A percentile compares a stretch with the other conserved stretches of the same genome.
phyloP scores from a whole-genome alignment of 306 rosid species.

The Cercis canadensis region DNA sequence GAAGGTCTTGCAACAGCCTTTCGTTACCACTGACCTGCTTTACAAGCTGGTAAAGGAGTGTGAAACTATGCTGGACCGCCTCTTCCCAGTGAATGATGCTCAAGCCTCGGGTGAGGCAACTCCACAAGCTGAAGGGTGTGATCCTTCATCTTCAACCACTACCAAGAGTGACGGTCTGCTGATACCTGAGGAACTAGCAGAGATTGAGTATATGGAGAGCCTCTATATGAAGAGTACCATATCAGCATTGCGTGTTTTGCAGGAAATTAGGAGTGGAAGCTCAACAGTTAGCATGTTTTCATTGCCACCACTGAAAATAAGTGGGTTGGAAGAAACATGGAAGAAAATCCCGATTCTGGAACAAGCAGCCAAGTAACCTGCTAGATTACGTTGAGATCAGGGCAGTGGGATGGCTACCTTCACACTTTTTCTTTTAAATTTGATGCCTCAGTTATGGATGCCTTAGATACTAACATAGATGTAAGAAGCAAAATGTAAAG shows the following conservation, averaged over 20 bases:
- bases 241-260: conserved; percentile 77
- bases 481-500: conserved; percentile 57
- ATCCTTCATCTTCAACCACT: conserved; percentile 66
- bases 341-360: conserved; percentile 68
- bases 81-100: conserved; percentile 61
- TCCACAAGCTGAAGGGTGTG: conserved; percentile 53
- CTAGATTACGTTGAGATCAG: conserved; percentile 38
- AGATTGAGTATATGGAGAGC: conserved; percentile 88
- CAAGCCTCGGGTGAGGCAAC: conserved; percentile 51
- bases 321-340: conserved; percentile 69
- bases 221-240: conserved; percentile 83
- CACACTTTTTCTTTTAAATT: conserved; percentile 11
- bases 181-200: conserved; percentile 69
- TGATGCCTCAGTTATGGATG: conserved; percentile 47
- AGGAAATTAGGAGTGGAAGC: conserved; percentile 91
- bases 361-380: conserved; percentile 69
- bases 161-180: conserved; percentile 51
- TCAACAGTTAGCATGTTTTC: conserved; percentile 86
- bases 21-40: conserved; percentile 91
- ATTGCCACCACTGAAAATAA: conserved; percentile 77
- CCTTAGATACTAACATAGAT: conserved; percentile 69
- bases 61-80: conserved; percentile 80
- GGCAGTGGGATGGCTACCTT: conserved; percentile 27
- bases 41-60: conserved; percentile 97
- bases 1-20: conserved; percentile 93